Base-by-base conservation (phyloP, 495 filamentous ascomycete species). In the Aspergillus indologenus region DNA sequence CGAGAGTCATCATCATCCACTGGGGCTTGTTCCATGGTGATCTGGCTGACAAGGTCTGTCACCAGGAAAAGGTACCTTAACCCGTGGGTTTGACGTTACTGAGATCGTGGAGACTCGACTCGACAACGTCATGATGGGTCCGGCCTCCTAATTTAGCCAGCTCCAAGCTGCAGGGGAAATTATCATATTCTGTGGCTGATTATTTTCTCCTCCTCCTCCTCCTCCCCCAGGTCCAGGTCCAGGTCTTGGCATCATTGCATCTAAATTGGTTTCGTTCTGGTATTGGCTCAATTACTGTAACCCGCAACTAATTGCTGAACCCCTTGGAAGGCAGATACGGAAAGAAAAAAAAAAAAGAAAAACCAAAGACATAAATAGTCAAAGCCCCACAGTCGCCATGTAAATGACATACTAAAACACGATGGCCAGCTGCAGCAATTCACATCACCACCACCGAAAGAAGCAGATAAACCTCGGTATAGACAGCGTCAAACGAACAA, bases 31-130 rank as follows among this genome's bases (percentile, higher is more conserved):
- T 48, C 45, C 45, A 48, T 48, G 45, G 45, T 7, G 45, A 22
- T 48, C 45, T 24, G 23, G 42, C 19, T 43, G 29, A 14, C 48
- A 43, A n/a, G 18, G 40, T 47, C 14, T 29, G 15, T 23, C 29
- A 21, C 31, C 52, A 44, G 5, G 34, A 20, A 40, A 40, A 53
- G 50, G 31, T 19, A 44, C 18, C 22, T 7, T 31, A 46, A 8
- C 26, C 23, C 23, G 19, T 54, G 52, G 31, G 12, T 54, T 42
- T 69, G 64, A 69, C 64, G 64, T 66, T 61, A 45, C 26, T 58
- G 43, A 63, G 56, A 40, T 59, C 47, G 56, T 44, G 48, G 49
- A 47, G 46, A 59, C 14, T 49, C 20, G 46, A 49, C 24, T 49
- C 46, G 19, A 49, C 15, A 24, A 51, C 48, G 48, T 51, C 48